Percentiles rank a stretch among this genome's conserved stretches.
Conservation (phyloP, 108 stramenopile species). For the Licmophora abbreviata region DNA sequence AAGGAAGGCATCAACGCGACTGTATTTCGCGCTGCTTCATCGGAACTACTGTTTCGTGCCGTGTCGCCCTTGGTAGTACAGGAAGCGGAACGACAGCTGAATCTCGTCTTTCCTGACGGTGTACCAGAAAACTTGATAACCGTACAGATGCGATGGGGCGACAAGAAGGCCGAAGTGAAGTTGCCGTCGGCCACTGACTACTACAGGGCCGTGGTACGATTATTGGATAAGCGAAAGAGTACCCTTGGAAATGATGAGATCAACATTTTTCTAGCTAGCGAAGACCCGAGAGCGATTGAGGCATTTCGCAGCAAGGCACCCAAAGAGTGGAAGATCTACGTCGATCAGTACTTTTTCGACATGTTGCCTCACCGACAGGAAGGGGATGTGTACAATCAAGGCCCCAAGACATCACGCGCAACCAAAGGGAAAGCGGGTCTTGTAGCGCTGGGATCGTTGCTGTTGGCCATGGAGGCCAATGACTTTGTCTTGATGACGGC, state of each 20-base stretch:
- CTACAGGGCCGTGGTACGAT: conserved; percentile 21
- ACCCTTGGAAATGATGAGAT: conserved; percentile 4
- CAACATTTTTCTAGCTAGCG: conserved; percentile 36
- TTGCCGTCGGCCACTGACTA: conserved; percentile 26
- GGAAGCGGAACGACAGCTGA: conserved; percentile 44
- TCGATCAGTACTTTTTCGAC: conserved; percentile 26
- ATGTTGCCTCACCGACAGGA: conserved; percentile 7
- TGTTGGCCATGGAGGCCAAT: conserved; percentile 53
- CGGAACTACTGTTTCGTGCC: conserved; percentile 37
- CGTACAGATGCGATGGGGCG: conserved; percentile 62
- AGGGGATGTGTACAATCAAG: conserved; percentile 1
- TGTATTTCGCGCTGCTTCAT: conserved; percentile 15
- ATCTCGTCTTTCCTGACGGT: conserved; percentile 26
- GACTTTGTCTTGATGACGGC: conserved; percentile 44
- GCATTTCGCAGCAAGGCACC: conserved; percentile 17
- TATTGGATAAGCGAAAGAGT: conserved; percentile 14
- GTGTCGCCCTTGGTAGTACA: conserved; percentile 17
- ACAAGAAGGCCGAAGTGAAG: conserved; percentile 41
- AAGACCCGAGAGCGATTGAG: conserved; percentile 36
- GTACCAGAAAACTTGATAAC: conserved; percentile 35
- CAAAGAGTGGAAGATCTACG: conserved; percentile 27
- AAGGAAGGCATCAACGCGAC: not conserved
- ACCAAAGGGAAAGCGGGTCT: conserved; percentile 27
- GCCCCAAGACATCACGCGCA: conserved; percentile 4
- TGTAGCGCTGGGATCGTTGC: conserved; percentile 31